Conservation (phyloP, 352 stramenopile genomes). For the Elongisporangium senticosum region DNA sequence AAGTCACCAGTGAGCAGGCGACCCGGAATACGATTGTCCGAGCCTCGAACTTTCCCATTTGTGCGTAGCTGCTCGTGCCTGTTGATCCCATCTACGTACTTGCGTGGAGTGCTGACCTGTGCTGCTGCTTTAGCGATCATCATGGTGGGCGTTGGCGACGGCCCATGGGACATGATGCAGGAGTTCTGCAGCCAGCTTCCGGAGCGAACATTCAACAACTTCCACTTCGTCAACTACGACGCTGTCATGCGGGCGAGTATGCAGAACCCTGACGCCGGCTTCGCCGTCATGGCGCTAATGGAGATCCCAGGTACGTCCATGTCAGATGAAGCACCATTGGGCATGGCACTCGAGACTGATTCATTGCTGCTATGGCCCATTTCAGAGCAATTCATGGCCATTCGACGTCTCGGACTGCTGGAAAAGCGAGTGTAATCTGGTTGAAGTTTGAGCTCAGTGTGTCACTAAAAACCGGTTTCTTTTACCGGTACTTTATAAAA, state of each 20-base stretch:
- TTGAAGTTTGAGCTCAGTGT: too few species aligned
- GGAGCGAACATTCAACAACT: not conserved
- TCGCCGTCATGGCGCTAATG: slow-evolving; percentile 40
- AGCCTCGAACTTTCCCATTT: slow-evolving; percentile 60
- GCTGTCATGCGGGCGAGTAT: slow-evolving; percentile 2
- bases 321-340: not conserved
- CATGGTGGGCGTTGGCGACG: slow-evolving; percentile 46
- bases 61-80: slow-evolving; percentile 15
- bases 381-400: not conserved
- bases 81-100: too few species aligned
- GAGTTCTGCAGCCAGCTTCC: not conserved
- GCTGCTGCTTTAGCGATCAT: slow-evolving; percentile 22
- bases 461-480: not conserved
- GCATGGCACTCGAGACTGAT: not conserved
- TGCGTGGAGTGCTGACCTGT: not conserved
- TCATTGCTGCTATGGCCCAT: not conserved
- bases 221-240: not conserved
- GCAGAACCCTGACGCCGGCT: slow-evolving; percentile 32
- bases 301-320: slow-evolving; percentile 28
- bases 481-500: not conserved
- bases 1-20: slow-evolving; percentile 47
- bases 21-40: slow-evolving; percentile 57
- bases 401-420: not conserved
- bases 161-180: slow-evolving; percentile 21
- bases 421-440: not conserved